Percentiles rank a stretch among this genome's conserved stretches.
These are phyloP conservation scores for Boletus rex-veris DNA, from an alignment of 768 basidiomycete genomes.

Conservation along the genomic window DNA sequence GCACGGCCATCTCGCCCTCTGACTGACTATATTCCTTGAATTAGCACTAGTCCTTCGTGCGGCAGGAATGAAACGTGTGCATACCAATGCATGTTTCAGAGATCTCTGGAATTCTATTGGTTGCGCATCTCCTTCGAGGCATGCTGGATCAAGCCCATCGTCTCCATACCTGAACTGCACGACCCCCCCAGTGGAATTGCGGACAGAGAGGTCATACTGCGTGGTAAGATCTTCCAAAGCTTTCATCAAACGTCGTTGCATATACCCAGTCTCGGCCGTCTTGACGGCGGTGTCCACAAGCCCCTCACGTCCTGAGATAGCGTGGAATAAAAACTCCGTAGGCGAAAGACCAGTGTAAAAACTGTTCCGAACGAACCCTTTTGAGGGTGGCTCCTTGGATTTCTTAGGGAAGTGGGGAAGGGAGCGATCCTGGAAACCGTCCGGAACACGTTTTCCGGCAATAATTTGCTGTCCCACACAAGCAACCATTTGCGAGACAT, in stretches of 20 bases:
- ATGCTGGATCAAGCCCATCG: constrained; percentile 95
- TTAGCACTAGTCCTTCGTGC: constrained; percentile 4
- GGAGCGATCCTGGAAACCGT: constrained; percentile 98
- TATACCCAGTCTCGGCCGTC: constrained; percentile 99
- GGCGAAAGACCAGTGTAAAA: constrained; percentile 91
- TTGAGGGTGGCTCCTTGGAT: constrained; percentile 92
- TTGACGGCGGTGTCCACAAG: constrained; percentile 99
- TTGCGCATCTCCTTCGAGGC: constrained; percentile 91
- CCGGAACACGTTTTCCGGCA: constrained; percentile 93
- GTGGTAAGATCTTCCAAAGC: constrained; percentile 95
- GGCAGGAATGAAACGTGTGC: constrained; percentile 12
- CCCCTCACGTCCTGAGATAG: constrained; percentile 97
- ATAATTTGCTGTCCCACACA: constrained; percentile 99
- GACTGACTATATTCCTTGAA: constrained; percentile 48
- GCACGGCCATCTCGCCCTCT: constrained; percentile 56
- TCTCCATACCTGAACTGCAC: constrained; percentile 98
- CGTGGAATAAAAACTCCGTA: constrained; percentile 98
- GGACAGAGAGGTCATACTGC: constrained; percentile 93
- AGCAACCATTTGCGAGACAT: constrained; percentile 99
- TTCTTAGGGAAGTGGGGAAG: constrained; percentile 99
- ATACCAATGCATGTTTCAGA: constrained; percentile 80
- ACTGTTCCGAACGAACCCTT: constrained; percentile 97
- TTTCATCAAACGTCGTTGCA: constrained; percentile 99
- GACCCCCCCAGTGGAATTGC: constrained; percentile 91
- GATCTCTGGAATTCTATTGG: constrained; percentile 88